Percentiles rank a stretch among this genome's conserved stretches.
These are phyloP conservation scores for Coniochaeta hoffmannii DNA, from an alignment of 2,329 filamentous ascomycete genomes.

Conservation along the genomic window DNA sequence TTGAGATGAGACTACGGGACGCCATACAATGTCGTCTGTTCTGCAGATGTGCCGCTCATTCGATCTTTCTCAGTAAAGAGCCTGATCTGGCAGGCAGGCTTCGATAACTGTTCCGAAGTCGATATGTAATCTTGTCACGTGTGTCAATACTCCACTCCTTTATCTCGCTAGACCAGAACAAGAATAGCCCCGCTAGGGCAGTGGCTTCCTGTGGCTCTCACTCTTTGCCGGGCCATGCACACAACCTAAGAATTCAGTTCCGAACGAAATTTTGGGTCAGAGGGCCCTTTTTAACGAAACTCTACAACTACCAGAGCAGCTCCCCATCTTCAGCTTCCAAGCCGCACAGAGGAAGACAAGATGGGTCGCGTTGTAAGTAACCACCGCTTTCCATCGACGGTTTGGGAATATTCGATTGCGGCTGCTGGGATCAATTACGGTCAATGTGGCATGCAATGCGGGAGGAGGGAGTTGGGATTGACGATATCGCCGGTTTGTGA, in stretches of 20 bases:
- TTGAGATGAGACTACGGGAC: too few relatives aligned
- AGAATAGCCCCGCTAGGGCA: background rate
- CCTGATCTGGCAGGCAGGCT: too few relatives aligned
- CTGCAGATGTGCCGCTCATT: too few relatives aligned
- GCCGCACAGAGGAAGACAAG: slow-evolving; percentile 24
- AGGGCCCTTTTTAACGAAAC: slow-evolving; percentile 1
- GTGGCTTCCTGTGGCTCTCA: slow-evolving; percentile 1
- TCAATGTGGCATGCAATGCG: background rate
- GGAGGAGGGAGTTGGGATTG: too few relatives aligned
- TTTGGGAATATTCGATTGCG: slow-evolving; percentile 6
- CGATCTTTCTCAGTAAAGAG: too few relatives aligned
- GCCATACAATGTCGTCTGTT: too few relatives aligned
- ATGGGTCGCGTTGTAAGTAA: slow-evolving; percentile 46
- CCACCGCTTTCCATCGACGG: slow-evolving; percentile 5
- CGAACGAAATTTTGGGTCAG: slow-evolving; percentile 9
- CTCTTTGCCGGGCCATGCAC: background rate
- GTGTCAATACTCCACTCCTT: background rate
- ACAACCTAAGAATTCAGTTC: slow-evolving; percentile 1
- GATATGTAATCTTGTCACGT: too few relatives aligned
- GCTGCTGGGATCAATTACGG: background rate
- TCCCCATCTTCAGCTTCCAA: slow-evolving; percentile 17
- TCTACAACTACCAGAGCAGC: slow-evolving; percentile 15
- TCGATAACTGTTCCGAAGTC: too few relatives aligned
- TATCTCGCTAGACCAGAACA: background rate
- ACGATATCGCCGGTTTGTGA: background rate